These are phyloP conservation scores for Tricholoma furcatifolium DNA, from an alignment of 768 basidiomycete species.

Conservation along the genomic window DNA sequence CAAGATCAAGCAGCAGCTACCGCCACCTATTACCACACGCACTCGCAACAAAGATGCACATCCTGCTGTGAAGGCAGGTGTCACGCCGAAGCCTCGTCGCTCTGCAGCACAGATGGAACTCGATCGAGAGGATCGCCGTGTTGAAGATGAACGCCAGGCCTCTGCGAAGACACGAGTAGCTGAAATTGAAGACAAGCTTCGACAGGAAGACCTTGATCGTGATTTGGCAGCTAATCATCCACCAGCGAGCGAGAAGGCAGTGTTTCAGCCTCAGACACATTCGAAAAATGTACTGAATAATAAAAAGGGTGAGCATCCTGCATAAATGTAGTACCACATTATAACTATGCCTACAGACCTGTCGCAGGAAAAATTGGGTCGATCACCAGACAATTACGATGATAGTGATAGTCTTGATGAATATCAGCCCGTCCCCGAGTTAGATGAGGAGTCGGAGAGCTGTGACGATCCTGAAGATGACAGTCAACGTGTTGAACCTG, in stretches of 20 bases:
- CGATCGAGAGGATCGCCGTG: neutral
- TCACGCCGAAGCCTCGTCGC: neutral
- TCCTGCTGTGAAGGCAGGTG: too few species aligned
- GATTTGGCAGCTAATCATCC: neutral
- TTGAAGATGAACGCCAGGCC: neutral
- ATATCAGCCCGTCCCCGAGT: neutral
- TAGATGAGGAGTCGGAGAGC: neutral
- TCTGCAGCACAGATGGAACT: neutral
- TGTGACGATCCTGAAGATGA: too few species aligned
- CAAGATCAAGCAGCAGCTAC: neutral
- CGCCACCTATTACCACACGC: neutral
- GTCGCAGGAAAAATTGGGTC: neutral
- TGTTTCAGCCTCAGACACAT: neutral
- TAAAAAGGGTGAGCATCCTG: neutral
- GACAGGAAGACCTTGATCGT: neutral
- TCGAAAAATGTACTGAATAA: neutral
- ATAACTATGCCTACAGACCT: too few species aligned
- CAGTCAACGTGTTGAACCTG: neutral
- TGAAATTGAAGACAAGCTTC: neutral
- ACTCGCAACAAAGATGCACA: neutral
- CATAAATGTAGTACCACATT: neutral
- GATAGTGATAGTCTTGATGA: neutral
- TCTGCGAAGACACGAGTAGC: neutral
- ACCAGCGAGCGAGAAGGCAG: neutral
- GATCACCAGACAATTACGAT: neutral